Evolutionary conservation across 1,139 yeast genomes (phyloP), one percentile per base, ranked within the genome.

Genomic region (Lodderomyces beijingensis): DNA sequence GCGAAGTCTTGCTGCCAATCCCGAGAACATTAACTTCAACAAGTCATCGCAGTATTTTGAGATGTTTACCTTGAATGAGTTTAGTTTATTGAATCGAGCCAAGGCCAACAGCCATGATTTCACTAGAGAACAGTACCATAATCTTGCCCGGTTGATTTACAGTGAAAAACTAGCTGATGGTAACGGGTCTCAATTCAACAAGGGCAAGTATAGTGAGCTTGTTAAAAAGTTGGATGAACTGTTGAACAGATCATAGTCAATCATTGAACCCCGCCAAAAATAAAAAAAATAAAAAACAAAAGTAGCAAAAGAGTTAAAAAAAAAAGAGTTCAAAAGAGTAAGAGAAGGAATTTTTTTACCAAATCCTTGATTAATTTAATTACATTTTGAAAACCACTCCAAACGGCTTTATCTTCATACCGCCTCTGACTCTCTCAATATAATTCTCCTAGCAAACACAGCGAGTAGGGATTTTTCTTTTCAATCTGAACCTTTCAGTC

Each of bases 31-130:
- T 5, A 75, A 78, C 42, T 80, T 84, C 56, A 56, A 70, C 13
- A 59, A 65, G 26, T 70, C 86, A 0, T 59, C 81, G 4, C 55
- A 62, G 7, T 85, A 78, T 55, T 85, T 77, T 51, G 77, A 77
- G 28, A 49, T 76, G 47, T 67, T 74, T 52, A 64, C 73, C 7
- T 46, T 57, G 36, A 62, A 67, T 35, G 75, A 72, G 40, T 59
- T 61, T 33, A 50, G 47, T 15, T 49, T 64, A 23, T 35, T 59
- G 15, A 57, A 53, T 26, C 45, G 45, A 5, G 46, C 62, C 18
- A 49, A 49, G 32, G 23, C 34, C 5, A 50, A 49, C 17, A 44
- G 37, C 6, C 37, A 40, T 16, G 38, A 34, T 1, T 60, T 51
- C 39, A 39, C 52, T 3, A 39, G 37, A 18, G 43, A 40, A 5